Base-by-base conservation (phyloP, 352 stramenopile genomes). In the Peronospora destructor region DNA sequence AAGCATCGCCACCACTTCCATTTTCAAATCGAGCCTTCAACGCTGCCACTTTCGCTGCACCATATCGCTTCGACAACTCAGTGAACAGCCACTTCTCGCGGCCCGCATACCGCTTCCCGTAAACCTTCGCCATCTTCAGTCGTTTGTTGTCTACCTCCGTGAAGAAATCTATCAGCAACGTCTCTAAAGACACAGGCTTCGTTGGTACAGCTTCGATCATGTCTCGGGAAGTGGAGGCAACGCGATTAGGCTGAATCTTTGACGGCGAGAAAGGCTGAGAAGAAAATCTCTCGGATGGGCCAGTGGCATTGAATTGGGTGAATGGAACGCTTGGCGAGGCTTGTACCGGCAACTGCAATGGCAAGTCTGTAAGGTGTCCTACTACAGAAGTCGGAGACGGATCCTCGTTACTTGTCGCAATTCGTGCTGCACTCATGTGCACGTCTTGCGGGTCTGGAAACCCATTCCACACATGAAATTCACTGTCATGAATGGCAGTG, bases 51-150 rank as follows among this genome's bases (percentile, higher is more conserved):
- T 73, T 82, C 0, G 66, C 45, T 7, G 56, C 60, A 11, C 75
- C 75, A 47, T 91, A 91, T 23, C 71, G 73, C 33, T 77, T 77
- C 14, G 74, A 68, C 5, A 91, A 48, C 34, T 87, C 79, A 13
- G 59, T 43, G 23, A 91, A 91, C 17, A 91, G 40, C 36, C 66
- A 74, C 14, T 81, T 68, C 35, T 88, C 76, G 39, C 73, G 70
- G 6, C 69, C 73, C 16, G 64, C 64, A 53, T 91, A 91, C n/a
- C 79, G 56, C 45, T 75, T 82, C 1, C 64, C 61, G 42, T 88
- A 88, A 29, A 73, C 71, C 42, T 74, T 68, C 3, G 73, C 79
- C 74, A 87, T 87, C 13, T 64, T 71, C 21, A 84, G 14, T 33
- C 76, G 79, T 17, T 57, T 68, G 46, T 71, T 73, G 49, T 91